phyloP scores from a whole-genome alignment of 768 basidiomycete genomes.

The Auricularia auricula-judae region DNA sequence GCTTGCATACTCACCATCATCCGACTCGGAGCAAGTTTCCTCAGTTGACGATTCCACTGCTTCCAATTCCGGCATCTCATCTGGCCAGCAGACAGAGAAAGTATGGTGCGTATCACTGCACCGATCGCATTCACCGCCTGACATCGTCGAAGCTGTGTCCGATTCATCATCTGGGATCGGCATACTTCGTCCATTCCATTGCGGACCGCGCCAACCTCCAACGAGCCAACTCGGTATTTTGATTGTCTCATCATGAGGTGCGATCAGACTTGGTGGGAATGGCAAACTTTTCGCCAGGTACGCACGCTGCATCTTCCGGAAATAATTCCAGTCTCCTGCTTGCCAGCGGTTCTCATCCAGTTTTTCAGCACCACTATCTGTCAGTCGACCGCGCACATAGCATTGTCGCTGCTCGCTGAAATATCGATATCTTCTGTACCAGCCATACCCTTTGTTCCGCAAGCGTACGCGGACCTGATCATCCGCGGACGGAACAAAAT shows the following conservation, averaged over 20 bases:
- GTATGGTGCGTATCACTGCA: no score
- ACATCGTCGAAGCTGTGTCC: background rate
- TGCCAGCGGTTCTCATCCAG: background rate
- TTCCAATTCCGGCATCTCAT: no score
- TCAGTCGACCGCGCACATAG: background rate
- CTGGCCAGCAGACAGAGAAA: no score
- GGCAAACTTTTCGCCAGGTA: background rate
- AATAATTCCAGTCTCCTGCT: background rate
- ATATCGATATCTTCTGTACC: background rate
- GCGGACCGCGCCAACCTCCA: background rate
- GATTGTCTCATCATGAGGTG: background rate
- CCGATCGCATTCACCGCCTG: background rate
- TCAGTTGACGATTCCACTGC: no score
- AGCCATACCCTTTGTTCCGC: no score
- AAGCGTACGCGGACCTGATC: background rate
- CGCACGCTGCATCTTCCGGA: background rate
- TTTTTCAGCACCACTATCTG: background rate
- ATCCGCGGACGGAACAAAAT: background rate
- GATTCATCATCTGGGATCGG: background rate
- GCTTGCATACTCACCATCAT: no score
- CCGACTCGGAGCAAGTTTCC: no score
- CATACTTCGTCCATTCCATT: background rate
- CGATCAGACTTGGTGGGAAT: background rate
- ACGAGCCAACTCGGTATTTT: background rate
- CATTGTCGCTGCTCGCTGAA: background rate